phyloP scores from a whole-genome alignment of 2,329 filamentous ascomycete species.

The Scedosporium boydii region DNA sequence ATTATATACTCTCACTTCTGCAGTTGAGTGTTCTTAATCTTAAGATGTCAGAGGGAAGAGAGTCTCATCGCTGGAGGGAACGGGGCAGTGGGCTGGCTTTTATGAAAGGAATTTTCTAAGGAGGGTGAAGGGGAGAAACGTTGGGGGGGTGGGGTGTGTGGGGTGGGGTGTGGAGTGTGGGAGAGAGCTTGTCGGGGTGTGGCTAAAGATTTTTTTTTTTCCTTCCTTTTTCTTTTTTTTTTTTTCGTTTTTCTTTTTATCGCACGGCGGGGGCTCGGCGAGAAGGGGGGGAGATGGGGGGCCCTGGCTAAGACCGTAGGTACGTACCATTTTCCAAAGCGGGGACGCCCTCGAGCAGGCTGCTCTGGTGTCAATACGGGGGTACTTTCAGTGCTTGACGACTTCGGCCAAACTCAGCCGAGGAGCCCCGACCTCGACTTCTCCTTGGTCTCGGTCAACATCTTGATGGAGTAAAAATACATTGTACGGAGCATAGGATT shows the following conservation, averaged over 20 bases:
- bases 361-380: neutral
- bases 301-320: neutral
- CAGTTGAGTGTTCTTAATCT: neutral
- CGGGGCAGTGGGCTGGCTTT: neutral
- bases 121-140: neutral
- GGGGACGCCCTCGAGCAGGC: neutral
- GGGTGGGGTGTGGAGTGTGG: conserved; percentile 3
- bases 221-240: neutral
- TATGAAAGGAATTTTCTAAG: neutral
- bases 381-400: neutral
- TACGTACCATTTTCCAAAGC: neutral
- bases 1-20: neutral
- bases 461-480: neutral
- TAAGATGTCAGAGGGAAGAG: neutral
- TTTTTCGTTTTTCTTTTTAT: conserved; percentile 4
- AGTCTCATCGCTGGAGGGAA: neutral
- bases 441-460: neutral
- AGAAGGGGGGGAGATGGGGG: conserved; percentile 1
- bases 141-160: conserved; percentile 1
- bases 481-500: too few relatives aligned
- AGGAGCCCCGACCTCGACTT: neutral
- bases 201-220: neutral
- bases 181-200: neutral
- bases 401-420: neutral
- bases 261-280: conserved; percentile 4